These are phyloP conservation scores for Pseudocercospora eumusae DNA, from an alignment of 2,329 filamentous ascomycete species.

Conservation along the genomic window DNA sequence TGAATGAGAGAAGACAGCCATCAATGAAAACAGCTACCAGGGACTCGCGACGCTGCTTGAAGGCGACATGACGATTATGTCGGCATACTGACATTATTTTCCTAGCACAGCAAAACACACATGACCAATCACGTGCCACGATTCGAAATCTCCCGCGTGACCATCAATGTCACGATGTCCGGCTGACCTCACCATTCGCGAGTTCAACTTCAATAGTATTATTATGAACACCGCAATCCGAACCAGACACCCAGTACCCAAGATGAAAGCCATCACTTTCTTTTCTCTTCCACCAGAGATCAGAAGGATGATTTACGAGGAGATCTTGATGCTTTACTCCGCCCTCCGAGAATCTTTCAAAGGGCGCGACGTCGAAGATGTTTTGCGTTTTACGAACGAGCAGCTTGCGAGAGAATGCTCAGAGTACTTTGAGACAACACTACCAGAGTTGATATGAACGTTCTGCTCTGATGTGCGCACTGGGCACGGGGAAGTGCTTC, in stretches of 20 bases:
- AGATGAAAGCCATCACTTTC: background rate
- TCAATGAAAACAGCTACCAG: background rate
- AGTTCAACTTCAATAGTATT: background rate
- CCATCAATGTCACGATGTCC: background rate
- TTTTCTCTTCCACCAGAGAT: background rate
- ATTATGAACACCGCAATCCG: background rate
- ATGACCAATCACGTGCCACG: background rate
- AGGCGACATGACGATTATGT: background rate
- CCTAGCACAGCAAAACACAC: background rate
- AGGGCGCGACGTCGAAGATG: background rate
- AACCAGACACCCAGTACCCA: background rate
- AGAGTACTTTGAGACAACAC: background rate
- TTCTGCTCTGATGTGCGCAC: background rate
- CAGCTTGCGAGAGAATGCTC: background rate
- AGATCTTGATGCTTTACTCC: background rate
- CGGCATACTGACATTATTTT: background rate
- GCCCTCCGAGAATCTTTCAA: background rate
- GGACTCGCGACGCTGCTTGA: background rate
- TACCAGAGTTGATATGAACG: background rate
- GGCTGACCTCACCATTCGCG: background rate
- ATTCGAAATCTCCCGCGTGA: background rate
- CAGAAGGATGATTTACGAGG: background rate
- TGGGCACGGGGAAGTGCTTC: background rate
- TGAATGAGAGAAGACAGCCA: background rate
- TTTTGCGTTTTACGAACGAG: background rate